A percentile compares a stretch with the other conserved stretches of the same genome.
phyloP scores from a whole-genome alignment of 208 protist genomes.

The Histomonas meleagridis region DNA sequence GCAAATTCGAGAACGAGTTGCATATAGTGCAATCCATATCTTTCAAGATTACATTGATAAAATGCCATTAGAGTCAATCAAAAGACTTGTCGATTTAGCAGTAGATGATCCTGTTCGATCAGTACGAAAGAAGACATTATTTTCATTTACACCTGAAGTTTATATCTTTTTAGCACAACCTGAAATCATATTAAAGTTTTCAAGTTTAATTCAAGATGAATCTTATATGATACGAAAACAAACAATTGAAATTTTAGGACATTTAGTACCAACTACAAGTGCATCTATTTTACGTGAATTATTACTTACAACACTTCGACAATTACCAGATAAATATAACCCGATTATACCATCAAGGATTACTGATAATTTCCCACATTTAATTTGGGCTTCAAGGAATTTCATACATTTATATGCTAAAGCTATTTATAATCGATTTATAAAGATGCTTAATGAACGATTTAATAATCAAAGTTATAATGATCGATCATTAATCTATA shows the following conservation, averaged over 20 bases:
- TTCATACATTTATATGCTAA: neutral
- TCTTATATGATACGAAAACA: neutral
- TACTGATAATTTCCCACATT: neutral
- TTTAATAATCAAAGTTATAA: neutral
- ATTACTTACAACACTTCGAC: neutral
- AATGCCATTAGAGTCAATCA: conserved; percentile 27
- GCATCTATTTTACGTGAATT: neutral
- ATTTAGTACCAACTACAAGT: neutral
- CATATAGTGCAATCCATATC: neutral
- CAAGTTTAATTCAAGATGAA: neutral
- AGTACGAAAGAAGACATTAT: conserved; percentile 11
- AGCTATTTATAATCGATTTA: neutral
- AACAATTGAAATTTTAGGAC: neutral
- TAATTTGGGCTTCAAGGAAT: neutral
- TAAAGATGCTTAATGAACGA: neutral
- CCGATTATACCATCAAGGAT: conserved; percentile 2
- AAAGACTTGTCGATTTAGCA: neutral
- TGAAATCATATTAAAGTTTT: neutral
- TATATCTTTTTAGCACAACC: neutral
- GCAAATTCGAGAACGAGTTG: conserved; percentile 23
- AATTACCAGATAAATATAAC: conserved; percentile 15
- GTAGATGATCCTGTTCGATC: neutral
- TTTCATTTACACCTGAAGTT: neutral
- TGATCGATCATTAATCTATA: neutral
- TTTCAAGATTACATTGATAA: neutral